Conservation (phyloP, 176 grass and related monocot genomes). For the Canna indica region DNA sequence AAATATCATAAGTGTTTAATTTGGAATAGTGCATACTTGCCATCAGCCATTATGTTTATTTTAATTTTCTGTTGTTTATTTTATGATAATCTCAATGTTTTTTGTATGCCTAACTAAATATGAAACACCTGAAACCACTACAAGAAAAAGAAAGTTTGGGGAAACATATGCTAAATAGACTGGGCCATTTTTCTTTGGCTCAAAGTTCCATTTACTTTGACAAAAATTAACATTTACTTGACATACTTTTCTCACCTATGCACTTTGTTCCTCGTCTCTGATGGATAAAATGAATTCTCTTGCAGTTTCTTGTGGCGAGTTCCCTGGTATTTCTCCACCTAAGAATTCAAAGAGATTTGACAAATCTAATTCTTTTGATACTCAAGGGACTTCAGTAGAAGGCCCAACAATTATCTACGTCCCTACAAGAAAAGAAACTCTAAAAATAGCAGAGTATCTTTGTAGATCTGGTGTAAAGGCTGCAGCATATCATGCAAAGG, state of each 20-base stretch:
- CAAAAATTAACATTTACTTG: neutral
- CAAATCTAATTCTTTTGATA: conserved; percentile 28
- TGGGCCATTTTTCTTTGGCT: too few species aligned
- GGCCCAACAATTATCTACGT: conserved; percentile 92
- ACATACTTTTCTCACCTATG: neutral
- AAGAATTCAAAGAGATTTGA: conserved; percentile 26
- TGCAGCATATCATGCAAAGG: conserved; percentile 98
- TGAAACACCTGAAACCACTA: too few species aligned
- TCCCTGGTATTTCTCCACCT: conserved; percentile 29
- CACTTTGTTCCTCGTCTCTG: neutral
- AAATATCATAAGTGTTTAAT: too few species aligned
- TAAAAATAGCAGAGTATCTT: conserved; percentile 57
- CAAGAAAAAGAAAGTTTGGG: too few species aligned
- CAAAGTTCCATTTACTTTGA: too few species aligned
- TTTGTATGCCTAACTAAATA: too few species aligned
- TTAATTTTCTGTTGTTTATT: too few species aligned
- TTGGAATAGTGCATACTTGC: too few species aligned
- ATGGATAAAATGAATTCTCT: conserved; percentile 17
- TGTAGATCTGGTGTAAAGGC: conserved; percentile 70
- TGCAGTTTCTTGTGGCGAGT: conserved; percentile 84
- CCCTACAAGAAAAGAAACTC: conserved; percentile 78
- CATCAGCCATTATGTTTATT: too few species aligned
- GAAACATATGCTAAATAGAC: too few species aligned
- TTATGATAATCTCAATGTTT: too few species aligned
- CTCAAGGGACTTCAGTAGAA: conserved; percentile 36